Evolutionary conservation across 768 basidiomycete genomes (phyloP), one percentile per base, ranked within the genome.

Genomic region (Saitozyma sp.): DNA sequence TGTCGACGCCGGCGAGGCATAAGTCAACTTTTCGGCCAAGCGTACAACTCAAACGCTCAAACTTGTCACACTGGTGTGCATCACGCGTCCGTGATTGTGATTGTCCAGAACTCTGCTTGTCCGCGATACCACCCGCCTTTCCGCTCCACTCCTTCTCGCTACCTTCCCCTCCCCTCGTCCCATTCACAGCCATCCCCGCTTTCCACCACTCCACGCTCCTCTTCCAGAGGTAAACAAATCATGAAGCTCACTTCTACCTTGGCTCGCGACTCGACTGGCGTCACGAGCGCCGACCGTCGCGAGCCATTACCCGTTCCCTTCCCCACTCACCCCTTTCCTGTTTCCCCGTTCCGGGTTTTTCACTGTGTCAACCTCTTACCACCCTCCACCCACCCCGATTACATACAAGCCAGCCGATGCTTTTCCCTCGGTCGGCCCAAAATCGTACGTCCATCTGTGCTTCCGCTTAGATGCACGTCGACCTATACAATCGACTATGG

Each of bases 1-100:
- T 29, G 29, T 29, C 5, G 29, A 29, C 29, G 29, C 29, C 29
- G 60, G 48, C 9, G 61, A 51, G 11, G 61, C 56, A 13, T 62
- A 56, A 62, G 38, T 52, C 13, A 2, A 29, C 29, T 48, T 48
- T 48, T 48, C 46, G 46, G 46, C 46, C 46, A 14, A 14, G 46
- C 46, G 46, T 48, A 48, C 46, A 17, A 17, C 14, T 48, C 14
- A 48, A 48, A 14, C 19, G 17, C 14, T 48, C 19, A 14, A 48
- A 2, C 14, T 48, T 14, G 14, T 17, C 46, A 48, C 19, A 17
- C 14, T 48, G 46, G 14, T 17, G 17, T 48, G 14, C 19, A 14
- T 48, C 46, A 14, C 46, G 14, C 14, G 14, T 6, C 19, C 46
- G 17, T 14, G 17, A 48, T 14, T 14, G 14, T 14, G 14, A 48